These are phyloP conservation scores for Puccinia hordei DNA, from an alignment of 1,284 basidiomycete species.

Conservation along the genomic window DNA sequence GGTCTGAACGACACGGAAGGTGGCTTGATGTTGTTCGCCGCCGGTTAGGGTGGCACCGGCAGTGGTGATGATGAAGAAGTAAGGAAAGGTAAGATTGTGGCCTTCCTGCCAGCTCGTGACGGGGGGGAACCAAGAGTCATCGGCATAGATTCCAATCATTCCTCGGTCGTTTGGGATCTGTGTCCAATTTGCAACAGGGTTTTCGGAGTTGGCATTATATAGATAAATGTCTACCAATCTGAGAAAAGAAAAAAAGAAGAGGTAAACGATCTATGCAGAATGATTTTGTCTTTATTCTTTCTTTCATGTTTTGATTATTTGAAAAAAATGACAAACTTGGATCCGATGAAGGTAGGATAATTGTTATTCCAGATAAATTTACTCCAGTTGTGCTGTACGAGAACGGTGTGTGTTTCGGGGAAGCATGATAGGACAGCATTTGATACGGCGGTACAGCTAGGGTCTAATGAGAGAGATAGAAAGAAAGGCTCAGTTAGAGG, in stretches of 20 bases:
- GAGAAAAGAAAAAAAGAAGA: background rate
- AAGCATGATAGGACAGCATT: constrained; percentile 46
- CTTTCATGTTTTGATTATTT: too few relatives aligned
- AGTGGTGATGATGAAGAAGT: constrained; percentile 44
- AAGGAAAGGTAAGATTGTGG: constrained; percentile 28
- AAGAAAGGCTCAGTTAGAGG: background rate
- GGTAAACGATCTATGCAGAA: too few relatives aligned
- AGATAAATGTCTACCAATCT: constrained; percentile 45
- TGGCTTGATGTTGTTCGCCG: constrained; percentile 44
- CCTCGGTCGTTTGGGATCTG: constrained; percentile 42
- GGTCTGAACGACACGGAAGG: constrained; percentile 39
- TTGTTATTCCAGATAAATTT: constrained; percentile 51
- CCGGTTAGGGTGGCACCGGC: constrained; percentile 25
- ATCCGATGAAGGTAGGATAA: constrained; percentile 47
- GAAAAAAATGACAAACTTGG: constrained; percentile 1
- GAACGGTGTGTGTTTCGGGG: constrained; percentile 25
- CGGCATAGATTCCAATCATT: constrained; percentile 47
- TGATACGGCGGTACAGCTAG: constrained; percentile 40
- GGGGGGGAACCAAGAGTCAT: constrained; percentile 40
- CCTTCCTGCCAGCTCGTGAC: constrained; percentile 20
- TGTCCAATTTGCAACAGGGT: constrained; percentile 25
- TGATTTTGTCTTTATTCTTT: too few relatives aligned
- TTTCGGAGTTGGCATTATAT: constrained; percentile 44
- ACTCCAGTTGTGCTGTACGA: constrained; percentile 41
- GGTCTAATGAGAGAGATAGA: constrained; percentile 6